phyloP scores from a whole-genome alignment of 305 asterid species.

The Fraxinus sp. region DNA sequence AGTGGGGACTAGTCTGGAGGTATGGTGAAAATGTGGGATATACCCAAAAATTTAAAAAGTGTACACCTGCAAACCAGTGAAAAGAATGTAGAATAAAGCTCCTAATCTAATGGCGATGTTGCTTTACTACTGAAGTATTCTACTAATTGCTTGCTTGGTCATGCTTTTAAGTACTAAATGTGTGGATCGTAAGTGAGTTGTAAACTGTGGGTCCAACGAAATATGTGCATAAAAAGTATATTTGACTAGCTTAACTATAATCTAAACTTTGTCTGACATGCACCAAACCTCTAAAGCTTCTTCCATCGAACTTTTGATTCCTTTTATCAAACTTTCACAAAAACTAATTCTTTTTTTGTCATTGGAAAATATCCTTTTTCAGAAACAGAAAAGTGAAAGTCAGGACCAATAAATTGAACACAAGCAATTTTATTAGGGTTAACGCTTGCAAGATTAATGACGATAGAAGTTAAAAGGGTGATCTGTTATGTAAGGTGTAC shows the following conservation, averaged over 20 bases:
- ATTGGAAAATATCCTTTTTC: background rate
- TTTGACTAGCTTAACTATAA: background rate
- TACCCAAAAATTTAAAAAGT: background rate
- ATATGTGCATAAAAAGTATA: background rate
- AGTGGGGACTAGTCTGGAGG: background rate
- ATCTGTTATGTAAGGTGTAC: background rate
- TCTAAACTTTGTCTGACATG: background rate
- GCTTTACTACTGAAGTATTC: background rate
- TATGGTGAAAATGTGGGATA: slow-evolving; percentile 25
- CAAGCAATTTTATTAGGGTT: background rate
- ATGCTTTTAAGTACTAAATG: background rate
- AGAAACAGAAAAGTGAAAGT: background rate
- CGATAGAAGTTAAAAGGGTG: background rate
- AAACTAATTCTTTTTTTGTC: slow-evolving; percentile 2
- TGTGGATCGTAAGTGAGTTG: background rate
- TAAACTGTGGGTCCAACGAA: background rate
- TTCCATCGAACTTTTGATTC: slow-evolving; percentile 1
- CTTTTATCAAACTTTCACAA: slow-evolving; percentile 9
- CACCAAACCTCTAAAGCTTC: background rate
- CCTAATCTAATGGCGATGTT: background rate
- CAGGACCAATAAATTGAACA: background rate
- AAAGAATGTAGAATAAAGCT: slow-evolving; percentile 2
- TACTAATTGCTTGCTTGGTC: background rate
- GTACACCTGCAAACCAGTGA: background rate
- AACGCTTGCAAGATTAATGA: background rate